Evolutionary conservation across 768 basidiomycete species (phyloP).

Genomic region (Chalciporus pseudorubinellus): DNA sequence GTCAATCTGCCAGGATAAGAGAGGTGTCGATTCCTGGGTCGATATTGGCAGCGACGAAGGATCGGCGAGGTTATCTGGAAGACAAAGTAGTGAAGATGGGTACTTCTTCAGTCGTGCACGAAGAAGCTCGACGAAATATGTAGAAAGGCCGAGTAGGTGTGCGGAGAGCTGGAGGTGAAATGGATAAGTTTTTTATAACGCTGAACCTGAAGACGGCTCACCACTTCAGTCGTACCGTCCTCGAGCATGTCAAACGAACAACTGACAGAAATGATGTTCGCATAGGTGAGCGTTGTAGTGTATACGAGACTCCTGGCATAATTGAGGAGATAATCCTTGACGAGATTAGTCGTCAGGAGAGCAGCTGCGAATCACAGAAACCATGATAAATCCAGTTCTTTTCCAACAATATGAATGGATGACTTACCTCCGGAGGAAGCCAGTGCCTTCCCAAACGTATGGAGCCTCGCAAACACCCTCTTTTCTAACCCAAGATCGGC

Average conservation of each 20-base stretch:
- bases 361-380: conserved; percentile 50
- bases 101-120: conserved; percentile 28
- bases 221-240: conserved; percentile 61
- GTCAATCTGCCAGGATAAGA: conserved; percentile 9
- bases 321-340: conserved; percentile 85
- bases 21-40: not conserved
- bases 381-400: not conserved
- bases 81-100: conserved; percentile 24
- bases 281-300: conserved; percentile 79
- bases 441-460: conserved; percentile 93
- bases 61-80: conserved; percentile 22
- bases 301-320: conserved; percentile 91
- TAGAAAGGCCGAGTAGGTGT: conserved; percentile 21
- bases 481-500: conserved; percentile 65
- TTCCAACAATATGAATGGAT: not conserved
- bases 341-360: conserved; percentile 63
- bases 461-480: conserved; percentile 72
- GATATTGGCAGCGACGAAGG: not conserved
- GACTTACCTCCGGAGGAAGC: conserved; percentile 80
- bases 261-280: conserved; percentile 71
- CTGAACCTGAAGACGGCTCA: conserved; percentile 10
- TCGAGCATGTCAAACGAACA: conserved; percentile 79
- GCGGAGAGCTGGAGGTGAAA: conserved; percentile 28
- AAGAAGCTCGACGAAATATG: conserved; percentile 35
- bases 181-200: conserved; percentile 24